Evolutionary conservation across 2,329 filamentous ascomycete genomes (phyloP).

Genomic region (Fusarium metavorans): DNA sequence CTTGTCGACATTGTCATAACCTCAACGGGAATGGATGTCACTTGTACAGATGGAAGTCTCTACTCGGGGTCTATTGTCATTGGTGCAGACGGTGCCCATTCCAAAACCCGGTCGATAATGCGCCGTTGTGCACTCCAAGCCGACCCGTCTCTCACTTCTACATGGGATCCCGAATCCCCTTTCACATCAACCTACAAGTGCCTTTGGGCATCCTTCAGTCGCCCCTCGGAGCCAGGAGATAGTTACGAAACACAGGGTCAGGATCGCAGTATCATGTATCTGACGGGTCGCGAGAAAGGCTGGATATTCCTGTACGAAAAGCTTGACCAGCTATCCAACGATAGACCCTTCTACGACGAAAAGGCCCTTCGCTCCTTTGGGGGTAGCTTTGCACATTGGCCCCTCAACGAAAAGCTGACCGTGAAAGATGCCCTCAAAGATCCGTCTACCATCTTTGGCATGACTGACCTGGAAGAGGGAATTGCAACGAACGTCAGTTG

Average conservation of each 20-base stretch:
- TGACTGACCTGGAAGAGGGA: conserved; percentile 49
- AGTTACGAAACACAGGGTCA: conserved; percentile 46
- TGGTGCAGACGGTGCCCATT: neutral
- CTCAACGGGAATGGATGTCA: neutral
- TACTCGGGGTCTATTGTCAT: neutral
- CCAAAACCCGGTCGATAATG: neutral
- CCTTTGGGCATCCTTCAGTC: neutral
- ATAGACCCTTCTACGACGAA: neutral
- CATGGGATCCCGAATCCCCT: neutral
- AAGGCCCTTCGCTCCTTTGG: neutral
- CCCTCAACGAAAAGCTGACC: neutral
- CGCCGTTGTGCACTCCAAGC: neutral
- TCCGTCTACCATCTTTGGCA: neutral
- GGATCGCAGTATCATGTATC: conserved; percentile 43
- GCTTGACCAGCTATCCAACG: conserved; percentile 39
- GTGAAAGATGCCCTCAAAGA: neutral
- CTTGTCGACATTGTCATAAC: neutral
- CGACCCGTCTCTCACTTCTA: neutral
- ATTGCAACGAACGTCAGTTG: conserved; percentile 45
- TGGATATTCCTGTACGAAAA: conserved; percentile 52
- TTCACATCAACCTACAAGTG: neutral
- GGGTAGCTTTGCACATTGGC: neutral
- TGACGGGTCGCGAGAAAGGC: conserved; percentile 44
- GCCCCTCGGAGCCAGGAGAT: conserved; percentile 30
- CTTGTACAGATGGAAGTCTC: neutral